Evolutionary conservation across 139 green algal genomes (phyloP).

Genomic region (Chlamydomonas incerta): DNA sequence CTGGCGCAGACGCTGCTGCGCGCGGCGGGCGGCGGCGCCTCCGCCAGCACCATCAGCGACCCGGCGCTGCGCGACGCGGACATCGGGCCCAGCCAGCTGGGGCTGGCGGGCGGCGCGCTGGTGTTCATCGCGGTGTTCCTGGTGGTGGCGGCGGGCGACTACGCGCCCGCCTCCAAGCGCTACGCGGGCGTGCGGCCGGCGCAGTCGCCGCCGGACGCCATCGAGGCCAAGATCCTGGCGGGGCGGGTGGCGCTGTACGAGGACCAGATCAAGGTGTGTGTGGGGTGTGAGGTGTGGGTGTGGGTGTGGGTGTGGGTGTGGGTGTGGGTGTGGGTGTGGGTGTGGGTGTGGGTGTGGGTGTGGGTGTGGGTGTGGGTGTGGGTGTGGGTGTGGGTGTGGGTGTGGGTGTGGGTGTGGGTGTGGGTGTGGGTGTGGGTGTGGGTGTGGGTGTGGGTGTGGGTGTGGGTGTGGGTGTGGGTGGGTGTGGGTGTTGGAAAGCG

Average conservation of each 20-base stretch:
- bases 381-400: too few species aligned
- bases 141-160: slow-evolving; percentile 60
- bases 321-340: too few species aligned
- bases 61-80: slow-evolving; percentile 62
- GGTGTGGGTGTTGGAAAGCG: too few species aligned
- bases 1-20: slow-evolving; percentile 51
- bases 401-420: too few species aligned
- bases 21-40: slow-evolving; percentile 5
- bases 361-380: too few species aligned
- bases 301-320: neutral
- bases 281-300: neutral
- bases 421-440: too few species aligned
- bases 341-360: neutral
- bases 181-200: slow-evolving; percentile 55
- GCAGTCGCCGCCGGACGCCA: slow-evolving; percentile 47
- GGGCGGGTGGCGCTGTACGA: slow-evolving; percentile 48
- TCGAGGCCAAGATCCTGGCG: slow-evolving; percentile 56
- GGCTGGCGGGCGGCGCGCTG: slow-evolving; percentile 54
- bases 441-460: too few species aligned
- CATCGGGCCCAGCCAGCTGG: slow-evolving; percentile 66
- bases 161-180: slow-evolving; percentile 49
- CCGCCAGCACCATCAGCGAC: slow-evolving; percentile 61
- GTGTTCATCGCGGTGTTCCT: slow-evolving; percentile 60
- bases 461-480: too few species aligned
- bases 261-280: slow-evolving; percentile 24